Percentiles rank a stretch among this genome's conserved stretches.
phyloP scores from a whole-genome alignment of 495 filamentous ascomycete species.

The Trichoderma erinaceum region DNA sequence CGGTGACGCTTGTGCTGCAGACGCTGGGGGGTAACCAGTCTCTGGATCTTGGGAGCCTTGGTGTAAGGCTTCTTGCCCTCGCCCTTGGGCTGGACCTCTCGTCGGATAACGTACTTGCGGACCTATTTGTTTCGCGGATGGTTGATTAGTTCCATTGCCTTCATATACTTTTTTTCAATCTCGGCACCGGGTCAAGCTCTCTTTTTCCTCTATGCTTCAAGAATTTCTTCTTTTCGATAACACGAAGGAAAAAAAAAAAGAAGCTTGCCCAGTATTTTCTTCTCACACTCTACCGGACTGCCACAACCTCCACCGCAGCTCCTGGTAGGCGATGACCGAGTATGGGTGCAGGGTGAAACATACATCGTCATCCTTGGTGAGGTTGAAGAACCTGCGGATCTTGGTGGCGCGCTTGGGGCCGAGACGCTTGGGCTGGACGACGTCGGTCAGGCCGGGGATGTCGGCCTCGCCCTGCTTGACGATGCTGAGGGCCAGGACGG shows the following conservation, averaged over 20 bases:
- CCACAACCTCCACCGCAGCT: conserved; percentile 38
- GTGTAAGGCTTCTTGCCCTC: conserved; percentile 97
- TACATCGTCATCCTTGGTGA: conserved; percentile 99
- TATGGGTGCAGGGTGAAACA: conserved; percentile 45
- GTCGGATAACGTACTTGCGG: conserved; percentile 98
- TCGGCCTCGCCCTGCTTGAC: conserved; percentile 96
- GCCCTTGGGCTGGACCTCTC: conserved; percentile 88
- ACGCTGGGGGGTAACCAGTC: conserved; percentile 97
- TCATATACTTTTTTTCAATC: neutral
- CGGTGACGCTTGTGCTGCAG: conserved; percentile 99
- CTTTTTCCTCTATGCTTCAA: neutral
- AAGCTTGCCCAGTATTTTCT: conserved; percentile 19
- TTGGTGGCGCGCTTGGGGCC: conserved; percentile 99
- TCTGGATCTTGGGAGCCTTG: conserved; percentile 99
- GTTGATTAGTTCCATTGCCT: conserved; percentile 13
- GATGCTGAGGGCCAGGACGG: conserved; percentile 85
- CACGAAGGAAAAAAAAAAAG: neutral
- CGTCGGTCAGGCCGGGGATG: conserved; percentile 92
- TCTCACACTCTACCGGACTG: conserved; percentile 53
- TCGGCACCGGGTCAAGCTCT: neutral
- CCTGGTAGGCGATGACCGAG: conserved; percentile 53
- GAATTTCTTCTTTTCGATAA: neutral
- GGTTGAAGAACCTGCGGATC: conserved; percentile 96
- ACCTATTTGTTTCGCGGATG: conserved; percentile 49
- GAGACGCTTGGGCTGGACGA: conserved; percentile 93